Percentiles rank a stretch among this genome's conserved stretches.
phyloP scores from a whole-genome alignment of 2,329 filamentous ascomycete genomes.

The Beauveria pseudobassiana region DNA sequence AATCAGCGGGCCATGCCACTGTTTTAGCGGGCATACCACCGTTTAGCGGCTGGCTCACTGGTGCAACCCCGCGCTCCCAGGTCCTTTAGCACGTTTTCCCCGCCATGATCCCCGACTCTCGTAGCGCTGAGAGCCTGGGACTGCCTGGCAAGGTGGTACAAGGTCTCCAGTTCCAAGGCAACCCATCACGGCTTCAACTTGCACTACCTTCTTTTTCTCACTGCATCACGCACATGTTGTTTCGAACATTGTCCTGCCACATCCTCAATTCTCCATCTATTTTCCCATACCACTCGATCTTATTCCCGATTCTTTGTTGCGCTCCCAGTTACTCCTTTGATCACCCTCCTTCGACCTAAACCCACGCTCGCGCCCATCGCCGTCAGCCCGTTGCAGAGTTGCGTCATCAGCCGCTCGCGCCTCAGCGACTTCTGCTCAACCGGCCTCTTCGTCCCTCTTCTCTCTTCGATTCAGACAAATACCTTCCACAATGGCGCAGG shows the following conservation, averaged over 20 bases:
- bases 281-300: not conserved
- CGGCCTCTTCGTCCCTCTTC: not conserved
- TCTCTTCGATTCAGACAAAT: slow-evolving; percentile 7
- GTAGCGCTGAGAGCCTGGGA: not conserved
- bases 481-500: slow-evolving; percentile 29
- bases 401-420: not conserved
- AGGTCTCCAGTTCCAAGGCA: not conserved
- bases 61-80: not conserved
- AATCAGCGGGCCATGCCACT: too few relatives aligned
- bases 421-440: not conserved
- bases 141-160: not conserved
- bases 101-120: not conserved
- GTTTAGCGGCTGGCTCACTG: not conserved
- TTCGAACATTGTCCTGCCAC: not conserved
- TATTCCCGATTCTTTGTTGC: not conserved
- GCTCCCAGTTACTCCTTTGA: not conserved
- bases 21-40: too few relatives aligned
- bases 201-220: not conserved
- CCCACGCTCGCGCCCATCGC: not conserved
- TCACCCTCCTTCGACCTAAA: not conserved
- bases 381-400: not conserved
- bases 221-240: not conserved
- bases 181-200: not conserved
- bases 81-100: not conserved
- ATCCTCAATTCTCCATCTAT: not conserved